Evolutionary conservation across 75 land plant species (phyloP), one percentile per base, ranked within the genome.

Genomic region (Cryptomeria japonica): DNA sequence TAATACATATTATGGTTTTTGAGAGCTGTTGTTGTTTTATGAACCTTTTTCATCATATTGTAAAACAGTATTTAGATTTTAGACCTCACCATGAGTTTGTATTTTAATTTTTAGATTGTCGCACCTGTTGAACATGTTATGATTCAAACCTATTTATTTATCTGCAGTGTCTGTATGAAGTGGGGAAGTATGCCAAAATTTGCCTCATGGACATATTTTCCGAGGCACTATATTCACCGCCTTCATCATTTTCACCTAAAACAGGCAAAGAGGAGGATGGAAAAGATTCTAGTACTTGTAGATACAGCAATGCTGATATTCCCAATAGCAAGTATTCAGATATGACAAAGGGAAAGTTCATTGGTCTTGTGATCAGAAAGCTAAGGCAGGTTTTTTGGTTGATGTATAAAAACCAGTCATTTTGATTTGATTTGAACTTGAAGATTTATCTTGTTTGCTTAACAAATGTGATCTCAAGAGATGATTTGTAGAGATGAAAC

Each of bases 91-190:
- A 11, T 7, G 4, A 25, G 25, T 0, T 11, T 80, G 9, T 31
- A 39, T 80, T 41, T 41, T 10, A 80, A 42, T 80, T 2, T 42
- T 41, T 80, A 22, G 47, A 19, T 42, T 80, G 58, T 84, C 19
- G 2, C 85, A 84, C 34, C 42, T 42, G 83, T n/a, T 80, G 42
- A 12, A 31, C 61, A 84, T 49, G 18, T 84, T 32, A 84, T 51
- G 56, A 84, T 83, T 42, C 18, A 32, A 16, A 84, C 32, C 18
- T 49, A 15, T 61, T 22, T 68, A n/a, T 86, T 22, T 86, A 75
- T 10, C 84, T 92, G 90, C 89, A 94, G 95, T 92, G 93, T 56
- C 80, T 92, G 1, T 79, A 88, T 90, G 93, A 92, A 94, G 92
- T 78, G 18, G 95, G 91, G 85, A 91, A 91, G 84, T 39, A 11